Evolutionary conservation across 2,329 filamentous ascomycete genomes (phyloP).

Genomic region (Helminthosporium solani): DNA sequence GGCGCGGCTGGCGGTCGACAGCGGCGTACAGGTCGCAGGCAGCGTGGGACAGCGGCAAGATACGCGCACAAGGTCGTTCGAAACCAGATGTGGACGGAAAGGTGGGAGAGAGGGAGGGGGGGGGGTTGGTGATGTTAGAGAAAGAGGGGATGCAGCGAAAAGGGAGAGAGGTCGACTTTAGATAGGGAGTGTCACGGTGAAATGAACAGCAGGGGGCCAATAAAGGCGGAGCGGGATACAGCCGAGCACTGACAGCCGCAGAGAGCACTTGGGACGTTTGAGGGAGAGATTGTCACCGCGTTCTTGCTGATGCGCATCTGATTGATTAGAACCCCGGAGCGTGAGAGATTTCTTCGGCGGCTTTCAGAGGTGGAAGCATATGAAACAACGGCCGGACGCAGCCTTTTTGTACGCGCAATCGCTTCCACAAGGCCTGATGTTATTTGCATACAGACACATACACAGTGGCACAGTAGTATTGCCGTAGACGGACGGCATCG

Average conservation of each 20-base stretch:
- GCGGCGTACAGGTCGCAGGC: conserved; percentile 20
- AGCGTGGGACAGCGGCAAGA: conserved; percentile 25
- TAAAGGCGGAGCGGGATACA: conserved; percentile 32
- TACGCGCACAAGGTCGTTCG: conserved; percentile 18
- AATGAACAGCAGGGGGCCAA: conserved; percentile 30
- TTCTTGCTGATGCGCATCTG: not conserved
- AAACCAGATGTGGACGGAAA: conserved; percentile 6
- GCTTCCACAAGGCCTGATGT: conserved; percentile 1
- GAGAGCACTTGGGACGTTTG: not conserved
- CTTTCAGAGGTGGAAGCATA: conserved; percentile 2
- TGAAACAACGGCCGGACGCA: conserved; percentile 37
- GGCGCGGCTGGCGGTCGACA: conserved; percentile 14
- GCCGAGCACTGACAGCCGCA: conserved; percentile 8
- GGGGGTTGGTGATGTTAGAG: conserved; percentile 11
- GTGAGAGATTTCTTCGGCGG: too few relatives aligned
- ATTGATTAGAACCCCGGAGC: not conserved
- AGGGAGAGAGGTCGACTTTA: conserved; percentile 19
- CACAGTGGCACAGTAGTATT: too few relatives aligned
- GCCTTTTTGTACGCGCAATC: conserved; percentile 35
- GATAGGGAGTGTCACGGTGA: conserved; percentile 22
- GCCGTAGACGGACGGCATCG: too few relatives aligned
- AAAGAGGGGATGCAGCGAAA: conserved; percentile 17
- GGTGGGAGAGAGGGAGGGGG: conserved; percentile 7
- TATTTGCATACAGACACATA: not conserved
- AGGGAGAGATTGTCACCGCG: too few relatives aligned